Conservation (phyloP, 441 rosid genomes). For the Corymbia calophylla region DNA sequence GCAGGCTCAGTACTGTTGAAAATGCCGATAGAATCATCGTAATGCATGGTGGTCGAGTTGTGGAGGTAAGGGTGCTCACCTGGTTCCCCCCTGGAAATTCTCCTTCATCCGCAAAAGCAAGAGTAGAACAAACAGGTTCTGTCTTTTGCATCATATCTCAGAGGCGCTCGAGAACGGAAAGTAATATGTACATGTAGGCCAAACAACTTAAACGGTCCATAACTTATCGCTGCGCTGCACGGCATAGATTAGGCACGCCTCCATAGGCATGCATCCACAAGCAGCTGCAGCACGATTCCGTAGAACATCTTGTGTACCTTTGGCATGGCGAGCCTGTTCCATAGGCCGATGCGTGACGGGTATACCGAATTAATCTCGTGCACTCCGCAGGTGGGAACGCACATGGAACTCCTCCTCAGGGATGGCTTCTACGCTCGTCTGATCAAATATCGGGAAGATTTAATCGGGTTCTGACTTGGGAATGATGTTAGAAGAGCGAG, state of each 20-base stretch:
- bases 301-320: not conserved
- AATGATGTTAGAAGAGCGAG: not conserved
- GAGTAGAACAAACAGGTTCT: not conserved
- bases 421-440: conserved; percentile 23
- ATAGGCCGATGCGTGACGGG: not conserved
- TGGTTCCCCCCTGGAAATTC: not conserved
- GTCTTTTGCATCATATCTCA: not conserved
- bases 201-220: not conserved
- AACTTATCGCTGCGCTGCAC: not conserved
- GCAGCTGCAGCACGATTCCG: not conserved
- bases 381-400: conserved; percentile 23
- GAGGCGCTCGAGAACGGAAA: not conserved
- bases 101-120: not conserved
- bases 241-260: not conserved
- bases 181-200: not conserved
- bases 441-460: conserved; percentile 13
- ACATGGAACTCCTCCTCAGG: conserved; percentile 19
- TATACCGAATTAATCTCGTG: not conserved
- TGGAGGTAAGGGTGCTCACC: conserved; percentile 14
- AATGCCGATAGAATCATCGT: conserved; percentile 21
- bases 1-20: conserved; percentile 25
- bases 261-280: not conserved
- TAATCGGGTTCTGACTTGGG: conserved; percentile 8
- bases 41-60: conserved; percentile 22
- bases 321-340: not conserved